Evolutionary conservation across 208 protist species (phyloP).

Genomic region (Phytomonas francai): DNA sequence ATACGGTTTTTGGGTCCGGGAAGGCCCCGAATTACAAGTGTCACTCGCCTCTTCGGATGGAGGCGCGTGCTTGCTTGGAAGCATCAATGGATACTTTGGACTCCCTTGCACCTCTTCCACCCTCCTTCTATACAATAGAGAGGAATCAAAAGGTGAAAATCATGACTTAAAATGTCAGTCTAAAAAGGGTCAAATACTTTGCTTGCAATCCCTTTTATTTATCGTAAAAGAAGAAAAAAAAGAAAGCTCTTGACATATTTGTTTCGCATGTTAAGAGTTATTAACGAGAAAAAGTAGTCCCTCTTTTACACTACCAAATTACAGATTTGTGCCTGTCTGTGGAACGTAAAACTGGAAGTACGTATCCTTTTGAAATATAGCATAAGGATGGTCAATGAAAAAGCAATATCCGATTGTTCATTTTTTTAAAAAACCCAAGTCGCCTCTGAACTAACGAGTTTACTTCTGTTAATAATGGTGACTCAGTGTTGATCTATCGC

Average conservation of each 20-base stretch:
- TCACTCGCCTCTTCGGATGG: neutral
- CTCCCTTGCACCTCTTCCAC: neutral
- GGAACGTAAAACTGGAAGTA: neutral
- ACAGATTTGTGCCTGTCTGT: neutral
- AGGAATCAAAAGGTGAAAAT: neutral
- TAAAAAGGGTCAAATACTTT: neutral
- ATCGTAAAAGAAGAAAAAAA: conserved; percentile 6
- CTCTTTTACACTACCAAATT: neutral
- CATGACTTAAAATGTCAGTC: neutral
- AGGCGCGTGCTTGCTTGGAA: neutral
- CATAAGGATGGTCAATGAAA: neutral
- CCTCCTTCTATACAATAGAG: neutral
- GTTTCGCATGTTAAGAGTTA: neutral
- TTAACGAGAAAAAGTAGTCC: neutral
- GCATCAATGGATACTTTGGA: neutral
- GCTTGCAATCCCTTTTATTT: neutral
- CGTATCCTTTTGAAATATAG: neutral
- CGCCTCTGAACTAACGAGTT: neutral
- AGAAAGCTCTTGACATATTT: conserved; percentile 1
- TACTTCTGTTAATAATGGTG: neutral
- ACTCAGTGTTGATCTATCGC: neutral
- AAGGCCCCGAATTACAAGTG: neutral
- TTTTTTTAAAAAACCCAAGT: neutral
- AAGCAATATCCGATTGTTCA: neutral
- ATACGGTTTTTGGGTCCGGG: too few relatives aligned